Evolutionary conservation across 1,284 basidiomycete species (phyloP).

Genomic region (Fomitopsis betulina): DNA sequence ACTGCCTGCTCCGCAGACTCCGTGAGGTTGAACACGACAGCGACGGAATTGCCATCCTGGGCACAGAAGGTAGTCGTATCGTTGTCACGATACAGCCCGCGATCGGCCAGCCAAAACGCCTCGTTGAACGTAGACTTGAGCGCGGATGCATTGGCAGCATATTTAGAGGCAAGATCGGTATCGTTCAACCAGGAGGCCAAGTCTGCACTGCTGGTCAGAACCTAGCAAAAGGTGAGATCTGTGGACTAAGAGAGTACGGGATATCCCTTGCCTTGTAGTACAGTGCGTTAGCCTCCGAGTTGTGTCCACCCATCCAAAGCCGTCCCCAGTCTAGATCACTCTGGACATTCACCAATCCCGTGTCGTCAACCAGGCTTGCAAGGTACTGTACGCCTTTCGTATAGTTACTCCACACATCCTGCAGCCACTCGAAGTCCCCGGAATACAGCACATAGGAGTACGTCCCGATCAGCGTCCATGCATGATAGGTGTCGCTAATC

Average conservation of each 20-base stretch:
- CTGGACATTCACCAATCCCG: constrained; percentile 45
- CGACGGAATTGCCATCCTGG: constrained; percentile 48
- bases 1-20: constrained; percentile 33
- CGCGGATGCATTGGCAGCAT: constrained; percentile 36
- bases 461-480: constrained; percentile 41
- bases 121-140: constrained; percentile 40
- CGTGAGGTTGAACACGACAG: constrained; percentile 45
- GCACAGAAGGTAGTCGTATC: constrained; percentile 37
- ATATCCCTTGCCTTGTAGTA: constrained; percentile 34
- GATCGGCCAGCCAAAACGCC: constrained; percentile 37
- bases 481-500: constrained; percentile 37
- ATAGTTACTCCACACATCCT: constrained; percentile 43
- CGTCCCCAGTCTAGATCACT: constrained; percentile 46
- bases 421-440: constrained; percentile 41
- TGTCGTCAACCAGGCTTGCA: constrained; percentile 37
- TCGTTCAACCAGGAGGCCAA: constrained; percentile 40
- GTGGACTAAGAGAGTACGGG: neutral
- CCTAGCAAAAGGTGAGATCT: constrained; percentile 20
- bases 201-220: constrained; percentile 41
- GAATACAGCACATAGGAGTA: constrained; percentile 43
- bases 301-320: constrained; percentile 41
- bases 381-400: constrained; percentile 43
- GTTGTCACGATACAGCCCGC: constrained; percentile 45
- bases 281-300: constrained; percentile 45
- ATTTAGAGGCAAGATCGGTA: constrained; percentile 27